Evolutionary conservation across 352 stramenopile species (phyloP).

Genomic region (Halophytophthora batemanensis): DNA sequence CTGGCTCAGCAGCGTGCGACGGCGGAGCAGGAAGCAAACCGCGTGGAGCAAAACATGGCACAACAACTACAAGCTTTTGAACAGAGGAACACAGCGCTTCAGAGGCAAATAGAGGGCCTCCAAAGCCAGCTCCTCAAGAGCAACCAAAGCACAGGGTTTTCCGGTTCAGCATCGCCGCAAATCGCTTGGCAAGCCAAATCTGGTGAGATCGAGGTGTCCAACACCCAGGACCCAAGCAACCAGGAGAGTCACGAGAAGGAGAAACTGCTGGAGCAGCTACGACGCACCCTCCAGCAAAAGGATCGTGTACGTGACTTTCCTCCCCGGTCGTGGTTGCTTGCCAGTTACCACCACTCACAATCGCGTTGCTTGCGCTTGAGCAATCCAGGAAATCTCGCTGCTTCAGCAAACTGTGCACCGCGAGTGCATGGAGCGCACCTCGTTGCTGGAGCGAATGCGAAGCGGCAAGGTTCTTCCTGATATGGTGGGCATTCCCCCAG

Average conservation of each 20-base stretch:
- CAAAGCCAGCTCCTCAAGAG: slow-evolving; percentile 19
- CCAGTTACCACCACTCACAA: background rate
- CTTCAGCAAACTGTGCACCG: slow-evolving; percentile 81
- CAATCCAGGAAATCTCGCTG: slow-evolving; percentile 59
- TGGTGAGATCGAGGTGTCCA: background rate
- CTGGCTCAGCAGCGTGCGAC: slow-evolving; percentile 17
- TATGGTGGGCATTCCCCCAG: slow-evolving; percentile 8
- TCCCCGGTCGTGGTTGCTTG: background rate
- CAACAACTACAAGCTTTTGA: slow-evolving; percentile 13
- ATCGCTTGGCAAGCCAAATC: slow-evolving; percentile 7
- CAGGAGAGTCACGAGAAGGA: slow-evolving; percentile 47
- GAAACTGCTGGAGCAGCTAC: slow-evolving; percentile 40
- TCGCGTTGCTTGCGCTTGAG: background rate
- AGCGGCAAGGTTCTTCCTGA: slow-evolving; percentile 68
- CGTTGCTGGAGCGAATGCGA: slow-evolving; percentile 69
- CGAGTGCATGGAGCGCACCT: slow-evolving; percentile 79
- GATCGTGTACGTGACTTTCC: slow-evolving; percentile 30
- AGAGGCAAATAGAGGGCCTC: slow-evolving; percentile 25
- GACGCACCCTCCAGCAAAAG: slow-evolving; percentile 42
- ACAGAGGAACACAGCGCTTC: slow-evolving; percentile 19
- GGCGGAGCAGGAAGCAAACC: slow-evolving; percentile 13
- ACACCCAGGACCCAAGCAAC: slow-evolving; percentile 23
- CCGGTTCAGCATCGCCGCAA: slow-evolving; percentile 6
- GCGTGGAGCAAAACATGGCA: slow-evolving; percentile 11
- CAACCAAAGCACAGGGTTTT: slow-evolving; percentile 3